phyloP scores from a whole-genome alignment of 352 stramenopile species.

The Pythium angustatum region DNA sequence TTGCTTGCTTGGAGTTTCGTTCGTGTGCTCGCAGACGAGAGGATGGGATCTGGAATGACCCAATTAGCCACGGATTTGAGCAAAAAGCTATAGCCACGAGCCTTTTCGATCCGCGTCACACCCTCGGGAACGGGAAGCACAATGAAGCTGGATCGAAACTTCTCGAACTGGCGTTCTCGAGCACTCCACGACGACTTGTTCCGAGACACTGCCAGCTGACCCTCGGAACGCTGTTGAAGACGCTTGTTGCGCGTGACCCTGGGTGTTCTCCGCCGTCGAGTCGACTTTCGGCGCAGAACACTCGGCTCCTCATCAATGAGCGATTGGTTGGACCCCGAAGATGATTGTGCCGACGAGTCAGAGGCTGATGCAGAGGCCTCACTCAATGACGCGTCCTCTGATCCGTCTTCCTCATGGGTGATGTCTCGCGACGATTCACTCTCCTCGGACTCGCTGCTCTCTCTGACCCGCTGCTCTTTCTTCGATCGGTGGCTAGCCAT shows the following conservation, averaged over 20 bases:
- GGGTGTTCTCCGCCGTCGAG: background rate
- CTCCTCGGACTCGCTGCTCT: slow-evolving; percentile 1
- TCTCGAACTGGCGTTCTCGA: slow-evolving; percentile 77
- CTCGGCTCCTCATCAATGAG: background rate
- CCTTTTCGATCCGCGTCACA: slow-evolving; percentile 52
- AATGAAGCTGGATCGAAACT: slow-evolving; percentile 62
- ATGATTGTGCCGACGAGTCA: slow-evolving; percentile 3
- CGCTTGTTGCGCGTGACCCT: background rate
- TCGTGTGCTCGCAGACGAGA: slow-evolving; percentile 20
- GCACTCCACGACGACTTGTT: slow-evolving; percentile 46
- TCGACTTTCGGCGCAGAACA: background rate
- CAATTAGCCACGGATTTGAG: slow-evolving; percentile 68
- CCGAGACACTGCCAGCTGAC: background rate
- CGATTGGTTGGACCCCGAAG: slow-evolving; percentile 6
- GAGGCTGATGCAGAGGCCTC: background rate
- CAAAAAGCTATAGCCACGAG: slow-evolving; percentile 63
- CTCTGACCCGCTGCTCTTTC: background rate
- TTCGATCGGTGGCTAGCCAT: slow-evolving; percentile 11
- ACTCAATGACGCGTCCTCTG: slow-evolving; percentile 4
- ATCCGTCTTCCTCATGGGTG: background rate
- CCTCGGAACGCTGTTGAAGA: background rate
- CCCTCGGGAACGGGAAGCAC: slow-evolving; percentile 65
- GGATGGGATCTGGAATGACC: slow-evolving; percentile 57
- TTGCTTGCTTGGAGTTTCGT: slow-evolving; percentile 24
- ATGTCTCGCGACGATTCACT: slow-evolving; percentile 2